Conservation (phyloP, 2,329 filamentous ascomycete genomes). For the Fusarium haematococcum region DNA sequence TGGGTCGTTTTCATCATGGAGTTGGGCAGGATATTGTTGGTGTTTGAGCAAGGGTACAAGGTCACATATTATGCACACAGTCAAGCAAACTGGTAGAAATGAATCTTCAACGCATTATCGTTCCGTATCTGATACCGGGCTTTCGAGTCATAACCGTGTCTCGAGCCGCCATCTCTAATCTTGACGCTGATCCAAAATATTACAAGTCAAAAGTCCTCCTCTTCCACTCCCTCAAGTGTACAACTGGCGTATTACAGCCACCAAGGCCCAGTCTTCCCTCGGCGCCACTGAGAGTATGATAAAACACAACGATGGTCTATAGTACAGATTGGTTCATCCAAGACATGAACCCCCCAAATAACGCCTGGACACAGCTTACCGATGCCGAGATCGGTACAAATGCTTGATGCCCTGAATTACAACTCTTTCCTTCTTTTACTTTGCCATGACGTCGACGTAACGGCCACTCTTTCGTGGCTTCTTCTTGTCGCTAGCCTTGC, state of each 20-base stretch:
- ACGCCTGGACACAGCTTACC: slow-evolving; percentile 26
- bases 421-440: slow-evolving; percentile 52
- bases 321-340: slow-evolving; percentile 38
- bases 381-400: slow-evolving; percentile 22
- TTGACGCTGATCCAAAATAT: slow-evolving; percentile 32
- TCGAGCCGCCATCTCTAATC: slow-evolving; percentile 32
- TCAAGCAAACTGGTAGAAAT: neutral
- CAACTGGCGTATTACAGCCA: slow-evolving; percentile 29
- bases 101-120: slow-evolving; percentile 36
- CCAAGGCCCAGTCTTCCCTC: slow-evolving; percentile 12
- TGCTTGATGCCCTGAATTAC: slow-evolving; percentile 7
- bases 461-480: slow-evolving; percentile 85
- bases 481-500: slow-evolving; percentile 70
- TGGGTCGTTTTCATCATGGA: neutral
- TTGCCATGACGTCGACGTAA: slow-evolving; percentile 97
- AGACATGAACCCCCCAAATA: slow-evolving; percentile 33
- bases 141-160: slow-evolving; percentile 23
- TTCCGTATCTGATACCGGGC: slow-evolving; percentile 17
- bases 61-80: neutral
- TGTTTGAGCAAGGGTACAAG: neutral
- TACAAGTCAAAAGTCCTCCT: slow-evolving; percentile 33
- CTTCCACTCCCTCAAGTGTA: slow-evolving; percentile 20
- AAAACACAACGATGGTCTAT: slow-evolving; percentile 36
- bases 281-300: slow-evolving; percentile 28
- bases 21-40: slow-evolving; percentile 15